These are phyloP conservation scores for Beauveria bassiana DNA, from an alignment of 2,329 filamentous ascomycete species.

Conservation along the genomic window DNA sequence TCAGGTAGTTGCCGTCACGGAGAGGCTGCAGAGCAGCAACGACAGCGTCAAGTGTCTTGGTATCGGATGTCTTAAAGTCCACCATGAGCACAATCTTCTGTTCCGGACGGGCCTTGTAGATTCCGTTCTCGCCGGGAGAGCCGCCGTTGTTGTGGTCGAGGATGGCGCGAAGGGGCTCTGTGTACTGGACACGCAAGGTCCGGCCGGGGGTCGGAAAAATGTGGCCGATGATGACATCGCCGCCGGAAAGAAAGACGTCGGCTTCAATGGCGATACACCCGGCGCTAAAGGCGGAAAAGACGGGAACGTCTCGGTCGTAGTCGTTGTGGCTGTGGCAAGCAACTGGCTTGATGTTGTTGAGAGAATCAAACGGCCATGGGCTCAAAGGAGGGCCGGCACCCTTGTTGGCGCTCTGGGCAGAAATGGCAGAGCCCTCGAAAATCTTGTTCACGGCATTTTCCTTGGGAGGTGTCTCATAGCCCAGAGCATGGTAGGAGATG, in stretches of 20 bases:
- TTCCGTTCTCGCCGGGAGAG: constrained; percentile 28
- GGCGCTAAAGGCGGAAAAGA: constrained; percentile 52
- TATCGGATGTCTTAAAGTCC: constrained; percentile 53
- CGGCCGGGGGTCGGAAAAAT: constrained; percentile 17
- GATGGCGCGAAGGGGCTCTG: constrained; percentile 12
- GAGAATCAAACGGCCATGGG: constrained; percentile 15
- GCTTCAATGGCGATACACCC: constrained; percentile 60
- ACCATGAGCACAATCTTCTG: constrained; percentile 56
- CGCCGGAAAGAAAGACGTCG: constrained; percentile 57
- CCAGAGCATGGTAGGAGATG: constrained; percentile 16
- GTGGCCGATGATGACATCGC: constrained; percentile 56
- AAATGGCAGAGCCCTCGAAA: constrained; percentile 10
- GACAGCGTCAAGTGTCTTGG: constrained; percentile 16
- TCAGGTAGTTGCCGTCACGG: constrained; percentile 49
- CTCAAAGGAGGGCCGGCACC: constrained; percentile 13
- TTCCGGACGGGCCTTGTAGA: constrained; percentile 45
- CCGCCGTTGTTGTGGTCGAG: constrained; percentile 15
- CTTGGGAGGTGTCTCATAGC: constrained; percentile 11
- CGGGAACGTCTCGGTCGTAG: constrained; percentile 56
- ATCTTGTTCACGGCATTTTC: constrained; percentile 15
- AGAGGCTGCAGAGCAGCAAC: constrained; percentile 43
- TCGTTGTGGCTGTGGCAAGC: constrained; percentile 63
- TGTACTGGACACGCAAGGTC: constrained; percentile 12
- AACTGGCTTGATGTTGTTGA: constrained; percentile 21
- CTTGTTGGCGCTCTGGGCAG: constrained; percentile 15